Evolutionary conservation across 371 early-diverging fungal species (phyloP), one percentile per base, ranked within the genome.

Genomic region (Batkoa obscura): DNA sequence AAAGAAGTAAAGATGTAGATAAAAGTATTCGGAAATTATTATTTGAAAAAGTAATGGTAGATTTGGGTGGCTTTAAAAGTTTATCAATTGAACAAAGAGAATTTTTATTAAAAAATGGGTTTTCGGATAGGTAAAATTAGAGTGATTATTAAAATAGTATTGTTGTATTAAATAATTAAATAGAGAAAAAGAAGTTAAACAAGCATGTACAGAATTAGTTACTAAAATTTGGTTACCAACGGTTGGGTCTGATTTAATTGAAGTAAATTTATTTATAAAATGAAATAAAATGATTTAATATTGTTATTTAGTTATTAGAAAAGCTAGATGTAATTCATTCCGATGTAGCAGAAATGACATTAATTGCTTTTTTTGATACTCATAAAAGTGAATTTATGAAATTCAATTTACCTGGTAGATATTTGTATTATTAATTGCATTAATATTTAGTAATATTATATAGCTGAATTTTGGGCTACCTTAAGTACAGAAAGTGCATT

Each of bases 241-340:
- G 54, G 80, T 83, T 9, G 78, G 74, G 43, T 68, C 84, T 59
- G 80, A 88, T 55, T 59, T 91, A 34, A 55, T 88, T 46, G 82
- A 86, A 65, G 73, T 73, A 65, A 17, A 10, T 23, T 33, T 13
- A 10, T 50, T 10, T 50, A 13, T 17, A 2, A 12, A 15, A 37
- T 50, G 9, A 17, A 4, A n/a, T 42, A 30, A 15, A 31, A 33
- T 39, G 17, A 37, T 12, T n/a, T 36, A 10, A 15, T 55, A 5
- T 10, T 46, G n/a, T 43, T 35, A 39, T 49, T 2, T 48, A 70
- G 76, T 78, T 91, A 56, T 65, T 90, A 34, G 77, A 84, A 37
- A 70, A 82, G n/a, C 69, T 91, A 57, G 88, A 89, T 66, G 85
- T 88, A 1, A 74, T 84, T 51, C 72, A 80, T 46, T 78, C 80